Base-by-base conservation (phyloP, 2,329 filamentous ascomycete genomes). In the Blastomyces emzantsi region DNA sequence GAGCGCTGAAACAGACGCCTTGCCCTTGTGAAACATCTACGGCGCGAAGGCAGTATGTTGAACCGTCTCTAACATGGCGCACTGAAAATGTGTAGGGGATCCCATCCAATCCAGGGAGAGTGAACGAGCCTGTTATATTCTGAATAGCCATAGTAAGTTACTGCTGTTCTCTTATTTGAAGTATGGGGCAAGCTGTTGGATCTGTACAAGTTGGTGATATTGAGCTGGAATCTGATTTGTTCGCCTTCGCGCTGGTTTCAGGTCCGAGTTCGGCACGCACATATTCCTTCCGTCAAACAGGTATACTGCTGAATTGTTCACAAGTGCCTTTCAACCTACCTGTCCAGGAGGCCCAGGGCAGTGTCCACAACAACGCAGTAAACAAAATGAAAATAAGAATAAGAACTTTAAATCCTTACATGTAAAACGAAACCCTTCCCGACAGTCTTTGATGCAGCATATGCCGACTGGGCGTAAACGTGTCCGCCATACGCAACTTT, bases 381-480 rank as follows among this genome's bases (percentile, higher is more conserved):
- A 47, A 39, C 15, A n/a, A 19, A 51, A 45, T 22, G 30, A 54
- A 41, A 41, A 19, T 33, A 19, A 47, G 22, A 61, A 39, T 9
- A 13, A 22, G 22, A 62, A 25, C 41, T 43, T 28, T 28, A 41
- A 19, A n/a, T 55, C 70, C 76, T 64, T 73, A 83, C 81, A 72
- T 84, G 81, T 28, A 85, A 73, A 36, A 83, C 69, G 60, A 82
- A 80, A 1, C 80, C 82, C 36, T 75, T 72, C 6, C 68, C 69
- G 15, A 84, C 80, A 1, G 82, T 85, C 65, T 83, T 79, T 9
- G 80, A 79, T 9, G 83, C 82, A 19, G 82, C 82, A 75, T 81
- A 85, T 19, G 80, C 81, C 41, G 82, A 79, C 70, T 85, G 83
- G n/a, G 80, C 79, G 67, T 80, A 84, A 4, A 84, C 81, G 73